Evolutionary conservation across 108 stramenopile species (phyloP), one percentile per base, ranked within the genome.

Genomic region (Skeletonema menzelii): DNA sequence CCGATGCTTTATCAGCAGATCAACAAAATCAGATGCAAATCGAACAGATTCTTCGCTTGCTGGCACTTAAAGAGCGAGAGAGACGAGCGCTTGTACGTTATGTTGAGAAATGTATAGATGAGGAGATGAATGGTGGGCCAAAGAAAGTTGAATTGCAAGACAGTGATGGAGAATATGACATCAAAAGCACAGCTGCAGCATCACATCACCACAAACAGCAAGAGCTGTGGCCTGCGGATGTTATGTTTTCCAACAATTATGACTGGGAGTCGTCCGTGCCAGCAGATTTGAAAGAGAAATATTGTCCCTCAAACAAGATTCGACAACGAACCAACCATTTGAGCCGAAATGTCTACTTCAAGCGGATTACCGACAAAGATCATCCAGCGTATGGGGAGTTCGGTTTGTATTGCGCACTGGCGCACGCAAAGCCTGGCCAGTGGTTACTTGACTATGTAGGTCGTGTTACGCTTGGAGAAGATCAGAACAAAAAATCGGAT

Each of bases 361-460:
- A 67, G 53, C 59, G 58, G 20, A 79, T 79, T 20, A 42, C 47
- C 14, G 65, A 79, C 46, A 30, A 59, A 38, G 44, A 79, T 37
- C 77, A 79, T 56, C 77, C 77, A 10, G 77, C 77, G 3, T 56
- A n/a, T 60, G 70, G 77, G 13, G 66, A 79, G 28, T 72, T 14
- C 44, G 77, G 77, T 11, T 27, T 79, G 10, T 79, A 56, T 42
- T 79, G 77, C 47, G 77, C 77, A 8, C 49, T 79, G 15, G 63
- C 64, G 12, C 27, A 34, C 35, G 66, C 69, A 0, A 66, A 58
- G 28, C 77, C 77, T 2, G 77, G 77, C 19, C 58, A 70, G 53
- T 79, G 77, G 77, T 56, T 79, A 19, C 28, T 79, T 32, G 77
- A 79, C 61, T 79, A 79, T 63, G 70, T 79, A 30, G 77, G 77